A percentile compares a stretch with the other conserved stretches of the same genome.
Conservation (phyloP, 2,329 filamentous ascomycete species). For the Esteya vermicola region DNA sequence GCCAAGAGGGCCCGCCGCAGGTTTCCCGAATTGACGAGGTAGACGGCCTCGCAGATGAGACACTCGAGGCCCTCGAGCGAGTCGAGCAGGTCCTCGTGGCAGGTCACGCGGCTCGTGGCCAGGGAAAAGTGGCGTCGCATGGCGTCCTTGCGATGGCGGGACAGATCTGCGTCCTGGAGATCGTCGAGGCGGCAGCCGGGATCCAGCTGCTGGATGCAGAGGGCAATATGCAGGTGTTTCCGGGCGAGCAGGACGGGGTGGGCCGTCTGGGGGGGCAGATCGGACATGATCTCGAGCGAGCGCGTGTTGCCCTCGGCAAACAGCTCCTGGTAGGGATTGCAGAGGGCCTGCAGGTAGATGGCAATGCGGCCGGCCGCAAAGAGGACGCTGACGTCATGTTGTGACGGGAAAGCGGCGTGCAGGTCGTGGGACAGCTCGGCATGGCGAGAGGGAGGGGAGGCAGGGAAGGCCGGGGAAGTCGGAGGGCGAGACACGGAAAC, state of each 20-base stretch:
- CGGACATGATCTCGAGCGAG: conserved; percentile 1
- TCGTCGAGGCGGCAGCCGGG: background rate
- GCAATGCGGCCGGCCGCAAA: conserved; percentile 1
- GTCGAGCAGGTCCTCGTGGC: conserved; percentile 28
- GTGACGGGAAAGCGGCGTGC: conserved; percentile 3
- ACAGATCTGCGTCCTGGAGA: background rate
- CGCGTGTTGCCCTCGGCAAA: conserved; percentile 1
- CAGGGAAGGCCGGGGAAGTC: background rate
- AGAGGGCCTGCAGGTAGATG: conserved; percentile 5
- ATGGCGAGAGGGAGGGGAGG: background rate
- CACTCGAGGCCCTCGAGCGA: conserved; percentile 35
- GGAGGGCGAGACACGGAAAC: background rate
- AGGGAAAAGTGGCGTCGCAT: background rate
- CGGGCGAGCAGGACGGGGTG: conserved; percentile 20
- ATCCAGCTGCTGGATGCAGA: conserved; percentile 15
- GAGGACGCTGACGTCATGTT: conserved; percentile 2
- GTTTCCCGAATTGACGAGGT: conserved; percentile 30
- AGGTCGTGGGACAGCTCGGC: background rate
- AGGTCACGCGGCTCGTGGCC: conserved; percentile 21
- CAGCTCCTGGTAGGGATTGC: conserved; percentile 2
- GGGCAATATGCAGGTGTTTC: conserved; percentile 18
- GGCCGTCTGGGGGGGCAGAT: conserved; percentile 12
- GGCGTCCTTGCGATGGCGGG: background rate
- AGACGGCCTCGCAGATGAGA: conserved; percentile 31
- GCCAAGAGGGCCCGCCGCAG: conserved; percentile 29